These are phyloP conservation scores for Pseudohyphozyma bogoriensis DNA, from an alignment of 768 basidiomycete genomes.

Conservation along the genomic window DNA sequence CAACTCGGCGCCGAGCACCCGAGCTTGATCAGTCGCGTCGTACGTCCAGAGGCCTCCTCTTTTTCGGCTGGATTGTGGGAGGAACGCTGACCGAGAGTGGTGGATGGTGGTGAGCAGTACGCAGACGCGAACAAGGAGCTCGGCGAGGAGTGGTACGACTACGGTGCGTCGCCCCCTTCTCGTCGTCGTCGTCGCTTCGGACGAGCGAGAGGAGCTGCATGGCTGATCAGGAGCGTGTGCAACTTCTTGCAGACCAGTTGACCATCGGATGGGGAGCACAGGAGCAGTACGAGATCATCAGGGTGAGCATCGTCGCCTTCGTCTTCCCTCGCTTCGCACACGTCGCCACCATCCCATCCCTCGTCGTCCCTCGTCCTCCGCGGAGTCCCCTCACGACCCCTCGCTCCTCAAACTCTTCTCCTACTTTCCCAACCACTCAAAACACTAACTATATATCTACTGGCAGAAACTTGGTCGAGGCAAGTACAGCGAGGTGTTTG, in stretches of 20 bases:
- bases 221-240: no score
- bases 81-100: neutral
- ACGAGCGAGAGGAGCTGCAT: neutral
- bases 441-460: no score
- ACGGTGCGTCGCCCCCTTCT: constrained; percentile 5
- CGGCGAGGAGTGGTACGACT: constrained; percentile 15
- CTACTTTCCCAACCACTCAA: no score
- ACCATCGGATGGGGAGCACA: constrained; percentile 1
- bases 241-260: neutral
- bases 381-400: neutral
- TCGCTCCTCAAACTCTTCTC: no score
- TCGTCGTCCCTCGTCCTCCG: neutral
- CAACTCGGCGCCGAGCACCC: no score
- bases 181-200: neutral
- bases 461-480: neutral
- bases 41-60: no score
- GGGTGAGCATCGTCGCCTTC: neutral
- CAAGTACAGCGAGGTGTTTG: constrained; percentile 30
- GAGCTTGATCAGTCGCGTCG: no score
- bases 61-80: no score
- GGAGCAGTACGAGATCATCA: constrained; percentile 26
- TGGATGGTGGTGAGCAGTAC: constrained; percentile 1
- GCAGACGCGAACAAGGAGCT: constrained; percentile 12
- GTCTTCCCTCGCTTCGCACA: neutral
- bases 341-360: neutral